Evolutionary conservation across 768 basidiomycete genomes (phyloP).

Genomic region (Boletus tylopilopsis): DNA sequence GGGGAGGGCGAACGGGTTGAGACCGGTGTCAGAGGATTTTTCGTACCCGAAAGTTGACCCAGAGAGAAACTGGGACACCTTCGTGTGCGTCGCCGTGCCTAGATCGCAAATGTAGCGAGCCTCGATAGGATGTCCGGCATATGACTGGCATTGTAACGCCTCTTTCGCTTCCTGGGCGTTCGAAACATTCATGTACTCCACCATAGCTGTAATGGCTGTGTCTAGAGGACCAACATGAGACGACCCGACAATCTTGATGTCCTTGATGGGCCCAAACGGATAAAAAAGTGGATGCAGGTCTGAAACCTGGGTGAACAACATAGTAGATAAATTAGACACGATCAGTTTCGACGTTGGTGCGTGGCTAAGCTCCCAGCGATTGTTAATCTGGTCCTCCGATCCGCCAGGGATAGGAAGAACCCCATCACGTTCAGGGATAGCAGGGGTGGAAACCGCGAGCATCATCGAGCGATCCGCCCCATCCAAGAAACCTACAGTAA

Average conservation of each 20-base stretch:
- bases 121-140: conserved; percentile 44
- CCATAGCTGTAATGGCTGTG: conserved; percentile 51
- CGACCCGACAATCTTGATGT: conserved; percentile 47
- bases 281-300: conserved; percentile 72
- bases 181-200: conserved; percentile 55
- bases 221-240: conserved; percentile 30
- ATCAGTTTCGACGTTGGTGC: conserved; percentile 51
- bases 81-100: conserved; percentile 1
- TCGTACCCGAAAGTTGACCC: conserved; percentile 9
- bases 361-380: conserved; percentile 32
- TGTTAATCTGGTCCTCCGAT: conserved; percentile 29
- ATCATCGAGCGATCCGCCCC: conserved; percentile 73
- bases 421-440: conserved; percentile 27
- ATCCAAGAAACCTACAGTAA: conserved; percentile 63
- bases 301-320: conserved; percentile 62
- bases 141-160: conserved; percentile 57
- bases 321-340: conserved; percentile 60
- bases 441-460: conserved; percentile 44
- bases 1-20: conserved; percentile 33
- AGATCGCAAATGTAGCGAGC: conserved; percentile 34
- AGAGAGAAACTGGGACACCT: conserved; percentile 4
- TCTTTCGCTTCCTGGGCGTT: conserved; percentile 66
- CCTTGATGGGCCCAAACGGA: conserved; percentile 68
- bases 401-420: conserved; percentile 24
- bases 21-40: conserved; percentile 21